phyloP scores from a whole-genome alignment of 768 basidiomycete species.

The Suillus subluteus region DNA sequence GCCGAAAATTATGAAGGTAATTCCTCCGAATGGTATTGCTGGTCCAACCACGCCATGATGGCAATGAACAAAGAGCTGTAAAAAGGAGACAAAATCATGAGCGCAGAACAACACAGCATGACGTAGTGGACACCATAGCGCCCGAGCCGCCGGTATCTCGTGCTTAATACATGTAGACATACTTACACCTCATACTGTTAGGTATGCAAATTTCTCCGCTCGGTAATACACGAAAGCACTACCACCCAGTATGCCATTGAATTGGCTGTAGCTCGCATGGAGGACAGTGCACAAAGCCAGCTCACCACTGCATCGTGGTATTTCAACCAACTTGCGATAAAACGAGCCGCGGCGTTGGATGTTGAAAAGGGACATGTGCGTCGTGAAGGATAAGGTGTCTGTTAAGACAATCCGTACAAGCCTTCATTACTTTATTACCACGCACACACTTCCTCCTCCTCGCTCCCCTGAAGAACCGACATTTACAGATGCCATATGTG shows the following conservation, averaged over 20 bases:
- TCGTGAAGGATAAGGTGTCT: conserved; percentile 41
- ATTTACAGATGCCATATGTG: conserved; percentile 49
- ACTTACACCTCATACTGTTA: background rate
- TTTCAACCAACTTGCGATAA: conserved; percentile 51
- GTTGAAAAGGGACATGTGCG: conserved; percentile 3
- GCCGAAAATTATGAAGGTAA: no score
- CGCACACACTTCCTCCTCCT: conserved; percentile 22
- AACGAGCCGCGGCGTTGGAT: conserved; percentile 14
- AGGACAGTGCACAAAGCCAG: background rate
- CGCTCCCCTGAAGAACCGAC: conserved; percentile 10
- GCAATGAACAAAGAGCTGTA: no score
- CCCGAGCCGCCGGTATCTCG: no score
- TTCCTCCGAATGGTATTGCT: no score
- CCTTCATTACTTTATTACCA: conserved; percentile 50
- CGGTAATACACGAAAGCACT: conserved; percentile 47
- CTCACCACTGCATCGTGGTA: conserved; percentile 40
- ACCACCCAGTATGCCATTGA: conserved; percentile 5
- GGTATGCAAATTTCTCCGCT: conserved; percentile 33
- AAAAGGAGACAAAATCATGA: no score
- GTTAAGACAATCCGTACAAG: conserved; percentile 42
- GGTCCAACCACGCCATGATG: no score
- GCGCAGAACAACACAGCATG: no score
- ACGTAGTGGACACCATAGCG: no score
- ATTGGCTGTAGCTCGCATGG: background rate
- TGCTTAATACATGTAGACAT: no score